phyloP scores from a whole-genome alignment of 2,329 filamentous ascomycete genomes.

The Pseudogymnoascus pannorum region DNA sequence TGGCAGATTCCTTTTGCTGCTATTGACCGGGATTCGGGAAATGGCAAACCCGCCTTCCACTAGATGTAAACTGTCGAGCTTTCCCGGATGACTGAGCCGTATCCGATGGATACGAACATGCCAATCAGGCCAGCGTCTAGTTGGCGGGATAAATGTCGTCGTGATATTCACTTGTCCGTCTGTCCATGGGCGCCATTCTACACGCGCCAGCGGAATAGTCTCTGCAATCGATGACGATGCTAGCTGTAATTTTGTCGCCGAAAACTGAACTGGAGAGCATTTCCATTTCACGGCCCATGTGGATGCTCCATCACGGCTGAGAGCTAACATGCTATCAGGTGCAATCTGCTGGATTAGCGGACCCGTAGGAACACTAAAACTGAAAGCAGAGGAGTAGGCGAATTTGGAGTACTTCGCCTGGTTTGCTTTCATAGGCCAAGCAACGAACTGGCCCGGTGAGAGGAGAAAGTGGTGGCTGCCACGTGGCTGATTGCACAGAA shows the following conservation, averaged over 20 bases:
- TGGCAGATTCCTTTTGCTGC: not conserved
- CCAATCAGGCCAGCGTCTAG: constrained; percentile 15
- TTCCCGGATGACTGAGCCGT: not conserved
- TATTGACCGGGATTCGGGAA: not conserved
- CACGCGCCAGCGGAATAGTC: not conserved
- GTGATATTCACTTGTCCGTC: constrained; percentile 5
- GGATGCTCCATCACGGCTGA: constrained; percentile 33
- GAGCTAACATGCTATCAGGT: constrained; percentile 32
- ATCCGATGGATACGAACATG: constrained; percentile 15
- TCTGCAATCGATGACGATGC: not conserved
- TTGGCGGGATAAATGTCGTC: constrained; percentile 15
- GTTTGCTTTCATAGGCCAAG: constrained; percentile 18
- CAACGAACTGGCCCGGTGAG: constrained; percentile 23
- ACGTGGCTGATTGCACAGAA: constrained; percentile 32
- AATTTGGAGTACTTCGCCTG: constrained; percentile 29
- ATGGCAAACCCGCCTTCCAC: constrained; percentile 15
- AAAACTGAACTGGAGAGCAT: constrained; percentile 11
- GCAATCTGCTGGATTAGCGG: constrained; percentile 33
- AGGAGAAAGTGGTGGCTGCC: constrained; percentile 24
- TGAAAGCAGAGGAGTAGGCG: constrained; percentile 30
- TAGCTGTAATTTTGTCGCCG: not conserved
- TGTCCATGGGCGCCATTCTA: constrained; percentile 12
- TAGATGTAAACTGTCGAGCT: not conserved
- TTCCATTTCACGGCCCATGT: constrained; percentile 35
- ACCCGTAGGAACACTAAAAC: constrained; percentile 34